Evolutionary conservation across 2,329 filamentous ascomycete species (phyloP), one percentile per base, ranked within the genome.

Genomic region (Stemphylium beticola): DNA sequence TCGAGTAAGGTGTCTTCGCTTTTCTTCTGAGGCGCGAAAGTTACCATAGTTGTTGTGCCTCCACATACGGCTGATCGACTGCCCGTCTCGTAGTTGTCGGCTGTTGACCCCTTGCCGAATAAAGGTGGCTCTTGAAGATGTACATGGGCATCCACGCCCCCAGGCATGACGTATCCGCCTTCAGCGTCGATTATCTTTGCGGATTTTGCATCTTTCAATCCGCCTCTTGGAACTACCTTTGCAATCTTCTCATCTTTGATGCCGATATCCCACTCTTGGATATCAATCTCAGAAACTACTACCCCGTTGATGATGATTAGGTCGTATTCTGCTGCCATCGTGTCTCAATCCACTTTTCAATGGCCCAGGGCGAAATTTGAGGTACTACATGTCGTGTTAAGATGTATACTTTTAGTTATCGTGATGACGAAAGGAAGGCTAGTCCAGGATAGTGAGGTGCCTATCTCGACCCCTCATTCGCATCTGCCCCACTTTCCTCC

Each of bases 21-120:
- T 64, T 80, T 76, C 48, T 73, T 69, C 55, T 82, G 80, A 4
- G 78, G 78, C 2, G 80, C 79, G 57, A 82, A 82, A 0, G 78
- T 76, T 11, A 81, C 76, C 60, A 82, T 75, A 3, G 78, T 81
- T 2, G 80, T 82, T 20, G 79, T 81, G 26, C 80, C 79, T 40
- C 80, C 79, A 33, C 77, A 78, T 53, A 81, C 73, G 20, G 79
- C 79, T 48, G 77, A 79, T 55, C 78, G 72, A 29, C 77, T 79
- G 2, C 76, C 75, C 12, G 72, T 76, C 45, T 76, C 74, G 51
- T 75, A 77, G 17, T 73, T 76, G 49, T 77, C 75, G 43, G 74
- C 73, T 17, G 72, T 71, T 31, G 69, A 73, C 14, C 74, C 73
- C 58, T 75, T 77, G 11, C 78, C 78, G 49, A 80, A 81, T 3